phyloP scores from a whole-genome alignment of 805 yeast species.

The Ogataea nitratoaversa region DNA sequence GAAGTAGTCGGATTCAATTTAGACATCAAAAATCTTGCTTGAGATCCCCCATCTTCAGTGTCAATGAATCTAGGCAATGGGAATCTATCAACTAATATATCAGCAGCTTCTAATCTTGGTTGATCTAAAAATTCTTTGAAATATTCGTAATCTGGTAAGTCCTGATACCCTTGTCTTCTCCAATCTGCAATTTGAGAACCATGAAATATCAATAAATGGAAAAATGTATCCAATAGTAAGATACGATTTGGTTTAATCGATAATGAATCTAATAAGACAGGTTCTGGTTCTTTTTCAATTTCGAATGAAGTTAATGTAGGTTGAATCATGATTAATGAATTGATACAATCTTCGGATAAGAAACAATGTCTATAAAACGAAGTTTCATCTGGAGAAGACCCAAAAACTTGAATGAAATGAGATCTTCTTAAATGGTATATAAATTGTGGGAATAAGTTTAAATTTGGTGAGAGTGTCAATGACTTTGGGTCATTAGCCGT shows the following conservation, averaged over 20 bases:
- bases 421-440: conserved; percentile 65
- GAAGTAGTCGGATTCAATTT: conserved; percentile 64
- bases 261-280: conserved; percentile 60
- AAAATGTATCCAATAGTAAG: conserved; percentile 60
- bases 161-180: conserved; percentile 62
- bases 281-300: conserved; percentile 53
- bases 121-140: conserved; percentile 56
- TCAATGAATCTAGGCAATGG: conserved; percentile 71
- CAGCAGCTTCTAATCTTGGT: conserved; percentile 64
- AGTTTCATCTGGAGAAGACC: conserved; percentile 71
- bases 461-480: conserved; percentile 44
- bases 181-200: conserved; percentile 66
- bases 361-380: conserved; percentile 59
- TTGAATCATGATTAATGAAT: conserved; percentile 64
- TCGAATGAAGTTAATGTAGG: conserved; percentile 62
- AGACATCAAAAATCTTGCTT: conserved; percentile 66
- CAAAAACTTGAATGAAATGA: conserved; percentile 60
- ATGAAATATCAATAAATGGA: conserved; percentile 63
- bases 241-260: conserved; percentile 57
- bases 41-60: conserved; percentile 74
- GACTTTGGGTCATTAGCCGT: conserved; percentile 42
- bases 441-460: conserved; percentile 61
- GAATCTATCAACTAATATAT: conserved; percentile 58
- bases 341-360: conserved; percentile 55
- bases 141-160: conserved; percentile 53